Percentiles rank a stretch among this genome's conserved stretches.
Evolutionary conservation across 2,329 filamentous ascomycete species (phyloP).

Genomic region (Ophiocordyceps unilateralis): DNA sequence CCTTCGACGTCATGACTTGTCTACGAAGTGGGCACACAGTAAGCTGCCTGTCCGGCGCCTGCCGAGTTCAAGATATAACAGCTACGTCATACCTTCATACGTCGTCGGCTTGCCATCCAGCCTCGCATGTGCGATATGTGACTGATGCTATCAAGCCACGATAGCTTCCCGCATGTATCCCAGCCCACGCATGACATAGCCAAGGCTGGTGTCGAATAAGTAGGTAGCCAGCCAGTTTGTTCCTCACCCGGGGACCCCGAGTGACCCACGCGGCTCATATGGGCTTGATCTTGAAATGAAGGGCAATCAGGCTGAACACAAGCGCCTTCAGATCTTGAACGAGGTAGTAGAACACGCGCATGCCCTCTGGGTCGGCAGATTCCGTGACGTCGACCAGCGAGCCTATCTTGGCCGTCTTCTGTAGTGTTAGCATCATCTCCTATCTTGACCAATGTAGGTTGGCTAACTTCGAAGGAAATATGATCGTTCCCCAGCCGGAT

Average conservation of each 20-base stretch:
- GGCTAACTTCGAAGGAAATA: slow-evolving; percentile 82
- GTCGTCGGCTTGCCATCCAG: not conserved
- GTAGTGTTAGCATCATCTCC: not conserved
- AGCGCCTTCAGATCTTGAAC: slow-evolving; percentile 94
- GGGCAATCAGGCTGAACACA: slow-evolving; percentile 86
- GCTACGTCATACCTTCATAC: no score
- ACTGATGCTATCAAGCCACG: not conserved
- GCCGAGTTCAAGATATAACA: no score
- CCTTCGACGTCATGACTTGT: no score
- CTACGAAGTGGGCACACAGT: no score
- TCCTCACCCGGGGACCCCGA: not conserved
- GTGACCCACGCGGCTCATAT: slow-evolving; percentile 31
- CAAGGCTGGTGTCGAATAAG: no score
- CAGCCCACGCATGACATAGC: not conserved
- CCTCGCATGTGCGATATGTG: not conserved
- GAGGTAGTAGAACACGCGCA: slow-evolving; percentile 96
- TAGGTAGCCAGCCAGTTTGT: not conserved
- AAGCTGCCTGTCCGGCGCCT: no score
- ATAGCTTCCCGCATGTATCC: not conserved
- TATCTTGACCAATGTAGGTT: not conserved
- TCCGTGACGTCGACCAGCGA: slow-evolving; percentile 94
- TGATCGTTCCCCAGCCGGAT: slow-evolving; percentile 88
- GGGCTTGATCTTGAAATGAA: slow-evolving; percentile 93
- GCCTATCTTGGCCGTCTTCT: slow-evolving; percentile 89
- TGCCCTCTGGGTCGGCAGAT: slow-evolving; percentile 84